A percentile compares a stretch with the other conserved stretches of the same genome.
These are phyloP conservation scores for Trematosphaeria pertusa DNA, from an alignment of 2,329 filamentous ascomycete genomes.

Conservation along the genomic window DNA sequence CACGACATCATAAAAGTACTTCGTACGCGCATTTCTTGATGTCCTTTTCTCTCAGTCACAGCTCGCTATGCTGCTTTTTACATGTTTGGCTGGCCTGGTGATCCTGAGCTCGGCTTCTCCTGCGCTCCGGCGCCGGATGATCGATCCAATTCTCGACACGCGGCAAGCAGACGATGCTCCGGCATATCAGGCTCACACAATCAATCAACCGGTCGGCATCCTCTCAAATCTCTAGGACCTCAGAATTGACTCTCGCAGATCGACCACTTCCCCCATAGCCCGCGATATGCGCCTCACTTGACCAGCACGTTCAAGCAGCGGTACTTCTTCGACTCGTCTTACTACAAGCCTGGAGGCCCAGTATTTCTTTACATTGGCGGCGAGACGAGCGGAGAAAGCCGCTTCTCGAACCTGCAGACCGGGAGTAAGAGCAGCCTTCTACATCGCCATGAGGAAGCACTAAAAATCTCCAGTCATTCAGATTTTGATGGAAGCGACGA, in stretches of 20 bases:
- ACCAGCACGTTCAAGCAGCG: slow-evolving; percentile 62
- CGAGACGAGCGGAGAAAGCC: slow-evolving; percentile 50
- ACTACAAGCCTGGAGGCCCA: slow-evolving; percentile 63
- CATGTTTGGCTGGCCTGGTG: not conserved
- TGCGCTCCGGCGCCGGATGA: not conserved
- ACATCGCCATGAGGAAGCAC: not conserved
- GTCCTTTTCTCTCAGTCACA: not conserved
- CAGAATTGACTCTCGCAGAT: slow-evolving; percentile 36
- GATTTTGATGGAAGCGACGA: slow-evolving; percentile 62
- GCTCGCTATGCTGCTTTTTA: not conserved
- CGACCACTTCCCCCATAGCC: slow-evolving; percentile 55
- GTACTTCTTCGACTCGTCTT: slow-evolving; percentile 62
- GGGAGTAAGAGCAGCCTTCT: slow-evolving; percentile 38
- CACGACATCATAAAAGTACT: not conserved
- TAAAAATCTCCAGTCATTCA: slow-evolving; percentile 52
- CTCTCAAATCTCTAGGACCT: not conserved
- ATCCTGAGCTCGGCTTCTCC: not conserved
- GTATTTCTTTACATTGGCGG: slow-evolving; percentile 59
- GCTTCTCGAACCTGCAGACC: slow-evolving; percentile 50
- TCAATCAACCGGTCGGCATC: slow-evolving; percentile 31
- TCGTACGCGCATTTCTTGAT: not conserved
- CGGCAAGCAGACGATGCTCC: slow-evolving; percentile 18
- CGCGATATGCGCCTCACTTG: slow-evolving; percentile 51
- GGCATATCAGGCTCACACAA: slow-evolving; percentile 30
- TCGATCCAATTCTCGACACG: slow-evolving; percentile 9